phyloP scores from a whole-genome alignment of 2,329 filamentous ascomycete genomes.

The Ascochyta clinopodiicola region DNA sequence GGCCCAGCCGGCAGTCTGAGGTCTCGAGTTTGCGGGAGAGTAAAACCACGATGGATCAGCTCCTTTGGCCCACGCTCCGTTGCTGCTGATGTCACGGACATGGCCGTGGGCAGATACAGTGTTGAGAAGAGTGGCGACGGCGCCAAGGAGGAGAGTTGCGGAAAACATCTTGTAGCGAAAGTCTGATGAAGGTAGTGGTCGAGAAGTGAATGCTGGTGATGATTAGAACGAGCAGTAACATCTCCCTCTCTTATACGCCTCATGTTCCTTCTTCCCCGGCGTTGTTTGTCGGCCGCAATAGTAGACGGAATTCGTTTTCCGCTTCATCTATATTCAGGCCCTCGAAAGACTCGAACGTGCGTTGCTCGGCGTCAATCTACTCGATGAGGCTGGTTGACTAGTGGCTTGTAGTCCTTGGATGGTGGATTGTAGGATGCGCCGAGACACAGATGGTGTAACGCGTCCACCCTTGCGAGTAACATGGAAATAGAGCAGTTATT shows the following conservation, averaged over 20 bases:
- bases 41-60: slow-evolving; percentile 46
- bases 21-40: slow-evolving; percentile 26
- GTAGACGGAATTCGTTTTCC: not conserved
- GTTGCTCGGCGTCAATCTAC: not conserved
- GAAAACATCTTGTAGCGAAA: slow-evolving; percentile 24
- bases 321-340: slow-evolving; percentile 11
- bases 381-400: slow-evolving; percentile 9
- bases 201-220: slow-evolving; percentile 6
- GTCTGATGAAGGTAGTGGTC: not conserved
- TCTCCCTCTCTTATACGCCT: slow-evolving; percentile 5
- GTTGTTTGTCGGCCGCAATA: not conserved
- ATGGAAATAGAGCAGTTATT: slow-evolving; percentile 28
- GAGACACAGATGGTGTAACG: slow-evolving; percentile 5
- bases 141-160: slow-evolving; percentile 27
- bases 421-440: not conserved
- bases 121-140: slow-evolving; percentile 29
- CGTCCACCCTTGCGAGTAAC: not conserved
- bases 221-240: not conserved
- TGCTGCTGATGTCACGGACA: slow-evolving; percentile 34
- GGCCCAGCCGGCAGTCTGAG: slow-evolving; percentile 45
- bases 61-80: slow-evolving; percentile 34
- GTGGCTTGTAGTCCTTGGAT: slow-evolving; percentile 13
- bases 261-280: not conserved
- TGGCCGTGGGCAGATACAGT: slow-evolving; percentile 40
- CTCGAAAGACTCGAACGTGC: slow-evolving; percentile 1